Base-by-base conservation (phyloP, 257 asterid species). In the Buddleja alternifolia region DNA sequence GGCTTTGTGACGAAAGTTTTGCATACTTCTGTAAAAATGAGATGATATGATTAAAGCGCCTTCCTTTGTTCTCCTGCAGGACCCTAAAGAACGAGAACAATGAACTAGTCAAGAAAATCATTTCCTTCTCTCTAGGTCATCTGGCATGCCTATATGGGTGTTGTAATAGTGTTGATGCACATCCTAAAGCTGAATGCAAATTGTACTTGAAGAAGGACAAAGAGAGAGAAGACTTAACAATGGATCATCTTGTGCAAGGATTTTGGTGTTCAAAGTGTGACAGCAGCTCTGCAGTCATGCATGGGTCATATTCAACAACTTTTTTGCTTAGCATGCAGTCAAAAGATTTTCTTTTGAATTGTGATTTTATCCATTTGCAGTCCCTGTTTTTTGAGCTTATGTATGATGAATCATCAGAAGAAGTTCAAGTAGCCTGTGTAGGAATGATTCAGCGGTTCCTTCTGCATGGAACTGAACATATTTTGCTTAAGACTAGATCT, bases 191-290 rank as follows among this genome's bases (percentile, higher is more conserved):
- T 68, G 82, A 70, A 73, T 86, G 95, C 85, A 88, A 82, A 79
- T 66, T 92, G 60, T 90, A 78, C 81, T 72, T 76, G 69, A 77
- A 71, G 71, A 74, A 78, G 77, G 81, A 84, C 47, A 74, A 63
- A 60, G 76, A 71, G 71, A 80, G 77, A 73, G 80, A 74, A 53
- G 79, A 77, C 63, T 52, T 68, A 17, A 74, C 76, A 61, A 55
- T 74, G 48, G 82, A 85, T 72, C 77, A 73, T 78, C 76, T 77
- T 41, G 74, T 76, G 74, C 83, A 78, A 77, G 92, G 93, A 74
- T 86, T 93, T 79, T 84, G 86, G 84, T 93, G 99, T 73, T 87
- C 96, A 25, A 83, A 83, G 77, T 93, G 99, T 84, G 97, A 93
- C 81, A 72, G 53, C 40, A 77, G 66, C 75, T 60, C 41, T 58